A percentile compares a stretch with the other conserved stretches of the same genome.
Conservation (phyloP, 2,329 filamentous ascomycete species). For the Aspergillus transmontanensis region DNA sequence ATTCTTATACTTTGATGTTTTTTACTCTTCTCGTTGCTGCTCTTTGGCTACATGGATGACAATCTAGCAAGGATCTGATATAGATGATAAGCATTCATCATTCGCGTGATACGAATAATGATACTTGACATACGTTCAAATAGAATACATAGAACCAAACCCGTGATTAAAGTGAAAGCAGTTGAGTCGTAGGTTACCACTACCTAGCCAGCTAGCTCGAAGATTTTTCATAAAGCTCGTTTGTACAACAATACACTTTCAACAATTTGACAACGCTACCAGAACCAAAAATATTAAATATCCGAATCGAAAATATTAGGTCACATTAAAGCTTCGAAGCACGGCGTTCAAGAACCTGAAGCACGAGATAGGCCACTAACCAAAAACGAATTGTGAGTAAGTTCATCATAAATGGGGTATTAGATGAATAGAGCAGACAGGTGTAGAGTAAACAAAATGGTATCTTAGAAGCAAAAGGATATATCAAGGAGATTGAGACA, state of each 20-base stretch:
- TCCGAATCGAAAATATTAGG: neutral
- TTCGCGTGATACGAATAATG: slow-evolving; percentile 13
- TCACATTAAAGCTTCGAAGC: slow-evolving; percentile 33
- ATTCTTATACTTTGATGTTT: neutral
- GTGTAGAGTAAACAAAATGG: neutral
- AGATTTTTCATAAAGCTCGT: neutral
- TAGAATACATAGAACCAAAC: neutral
- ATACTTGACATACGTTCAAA: slow-evolving; percentile 5
- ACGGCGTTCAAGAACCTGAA: slow-evolving; percentile 37
- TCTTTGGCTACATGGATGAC: slow-evolving; percentile 3
- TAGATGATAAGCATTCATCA: slow-evolving; percentile 9
- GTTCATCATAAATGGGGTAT: slow-evolving; percentile 1
- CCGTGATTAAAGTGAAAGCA: neutral
- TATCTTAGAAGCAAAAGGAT: slow-evolving; percentile 3
- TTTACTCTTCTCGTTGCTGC: neutral
- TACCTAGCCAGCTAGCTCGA: neutral
- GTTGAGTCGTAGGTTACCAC: neutral
- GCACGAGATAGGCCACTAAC: slow-evolving; percentile 36
- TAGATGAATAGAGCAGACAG: neutral
- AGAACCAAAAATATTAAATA: neutral
- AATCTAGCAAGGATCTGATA: slow-evolving; percentile 7
- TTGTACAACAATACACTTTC: neutral
- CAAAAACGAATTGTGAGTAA: slow-evolving; percentile 7
- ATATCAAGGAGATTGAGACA: neutral
- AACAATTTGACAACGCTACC: neutral